Base-by-base conservation (phyloP, 192 early-diverging fungal genomes). In the Funneliformis geosporum region DNA sequence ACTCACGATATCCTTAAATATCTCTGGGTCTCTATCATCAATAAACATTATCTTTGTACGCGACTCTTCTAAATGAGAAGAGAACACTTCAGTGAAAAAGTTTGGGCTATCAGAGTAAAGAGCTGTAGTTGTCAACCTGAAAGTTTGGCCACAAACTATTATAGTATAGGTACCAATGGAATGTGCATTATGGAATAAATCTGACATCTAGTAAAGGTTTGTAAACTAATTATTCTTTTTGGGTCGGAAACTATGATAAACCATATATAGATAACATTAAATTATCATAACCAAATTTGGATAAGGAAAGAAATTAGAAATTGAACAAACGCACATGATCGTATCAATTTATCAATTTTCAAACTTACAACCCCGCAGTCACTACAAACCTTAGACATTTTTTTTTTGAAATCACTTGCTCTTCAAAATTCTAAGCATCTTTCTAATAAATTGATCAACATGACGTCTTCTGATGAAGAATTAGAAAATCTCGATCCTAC, bases 401-500 rank as follows among this genome's bases (percentile, higher is more conserved):
- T 0, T 2, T 33, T 33, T 33, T 33, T n/a, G n/a, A 33, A 33
- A 33, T 33, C 33, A 33, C 33, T 33, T 33, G 33, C 2, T 33
- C 2, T 44, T 44, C 43, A 10, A 44, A 1, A 44, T 44, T 44
- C 43, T 44, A 44, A 44, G 43, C 9, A 44, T 44, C 43, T 44
- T 44, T 44, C 43, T 44, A 6, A 44, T 10, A 44, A 9, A 4
- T 44, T 10, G 3, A 18, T 55, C 64, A 66, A 28, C 25, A 69
- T 69, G 67, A 23, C 67, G 14, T 79, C 64, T 69, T 89, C 89
- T 18, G 91, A 93, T 81, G 91, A 93, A 85, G 91, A 92, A 81
- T 89, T 92, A 76, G 88, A 92, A 79, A 88, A 88, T 28, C 88
- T 93, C 73, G 92, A 96, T 28, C 94, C 94, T 59, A 91, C 95